Base-by-base conservation (phyloP, 768 basidiomycete genomes). In the Wakefieldia striispora region DNA sequence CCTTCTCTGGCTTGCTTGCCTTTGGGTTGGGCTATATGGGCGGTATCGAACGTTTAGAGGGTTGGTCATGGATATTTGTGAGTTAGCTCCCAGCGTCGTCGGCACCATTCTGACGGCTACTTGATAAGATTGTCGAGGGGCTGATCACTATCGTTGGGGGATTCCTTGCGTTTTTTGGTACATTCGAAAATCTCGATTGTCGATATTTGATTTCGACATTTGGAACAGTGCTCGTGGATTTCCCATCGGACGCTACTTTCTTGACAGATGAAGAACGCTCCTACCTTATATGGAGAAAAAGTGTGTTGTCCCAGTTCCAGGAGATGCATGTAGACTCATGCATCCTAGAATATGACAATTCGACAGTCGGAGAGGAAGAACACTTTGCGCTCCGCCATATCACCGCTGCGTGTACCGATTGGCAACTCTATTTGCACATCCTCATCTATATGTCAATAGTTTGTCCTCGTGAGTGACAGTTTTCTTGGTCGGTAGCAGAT, bases 31-130 rank as follows among this genome's bases (percentile, higher is more conserved):
- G 73, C 34, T 76, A 78, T 44, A 78, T 84, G 80, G 60, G 65
- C 23, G 79, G 78, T 0, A 64, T 63, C 0, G 65, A 57, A 3
- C 75, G 78, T 2, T 59, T 79, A 16, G 57, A 73, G 16, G 83
- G 80, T 11, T 86, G 84, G 84, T 79, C 78, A 0, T 85, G 83
- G 84, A 83, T 85, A 41, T 86, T 85, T 49, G 80, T 83, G 54
- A 36, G 77, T 62, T 9, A 2, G 2, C 29, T 8, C 10, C 19
- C 2, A 20, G 4, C 4, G 1, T 31, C 12, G n/a, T 29, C 17
- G 21, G 24, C 1, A 7, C 47, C 4, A 21, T 31, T 16, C 31
- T 41, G 17, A 43, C 16, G 3, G 4, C 3, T 12, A 12, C 10
- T 16, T 10, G 6, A 9, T 38, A 20, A 61, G 60, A 51, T 61